Base-by-base conservation (phyloP, 345 rosid genomes). In the Melaleuca alternifolia region DNA sequence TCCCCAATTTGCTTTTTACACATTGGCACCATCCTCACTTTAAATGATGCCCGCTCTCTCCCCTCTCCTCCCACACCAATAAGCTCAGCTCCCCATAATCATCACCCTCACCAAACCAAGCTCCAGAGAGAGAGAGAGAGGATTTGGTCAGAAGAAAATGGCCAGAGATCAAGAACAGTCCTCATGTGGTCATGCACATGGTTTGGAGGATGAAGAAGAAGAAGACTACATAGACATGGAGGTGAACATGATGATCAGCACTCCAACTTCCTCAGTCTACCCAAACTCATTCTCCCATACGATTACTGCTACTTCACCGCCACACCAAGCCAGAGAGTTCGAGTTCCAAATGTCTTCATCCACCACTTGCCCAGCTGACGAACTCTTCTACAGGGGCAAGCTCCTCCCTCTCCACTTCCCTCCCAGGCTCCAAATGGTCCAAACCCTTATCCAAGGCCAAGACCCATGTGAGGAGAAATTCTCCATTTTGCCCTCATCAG, bases 361-460 rank as follows among this genome's bases (percentile, higher is more conserved):
- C 86, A 87, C 94, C 84, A 50, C 65, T 76, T 91, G 88, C 44
- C 97, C 98, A 1, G 99, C 99, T 41, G 99, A 98, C 62, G 98
- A 98, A 85, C 99, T 98, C 51, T 98, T 98, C 93, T 95, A 92
- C 93, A 94, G 92, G 23, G 99, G 99, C 14, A 95, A 94, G 86
- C 98, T 98, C 88, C 98, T 98, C 50, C 99, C 99, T 88, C 99
- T 98, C 50, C 98, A 93, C 82, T 93, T 95, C 85, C 98, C 99
- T 88, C 98, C 95, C 88, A 92, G 98, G 33, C 88, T 93, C 54
- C 92, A 92, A 87, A 95, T 94, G 98, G 96, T 96, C 79, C 94
- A 93, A 84, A 92, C 91, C 16, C 76, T 50, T 41, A 20, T 37
- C 84, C 86, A 54, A 62, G 77, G 50, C 24, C 84, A 89, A 50